phyloP scores from a whole-genome alignment of 805 yeast species.

The Barnettozyma vustinii region DNA sequence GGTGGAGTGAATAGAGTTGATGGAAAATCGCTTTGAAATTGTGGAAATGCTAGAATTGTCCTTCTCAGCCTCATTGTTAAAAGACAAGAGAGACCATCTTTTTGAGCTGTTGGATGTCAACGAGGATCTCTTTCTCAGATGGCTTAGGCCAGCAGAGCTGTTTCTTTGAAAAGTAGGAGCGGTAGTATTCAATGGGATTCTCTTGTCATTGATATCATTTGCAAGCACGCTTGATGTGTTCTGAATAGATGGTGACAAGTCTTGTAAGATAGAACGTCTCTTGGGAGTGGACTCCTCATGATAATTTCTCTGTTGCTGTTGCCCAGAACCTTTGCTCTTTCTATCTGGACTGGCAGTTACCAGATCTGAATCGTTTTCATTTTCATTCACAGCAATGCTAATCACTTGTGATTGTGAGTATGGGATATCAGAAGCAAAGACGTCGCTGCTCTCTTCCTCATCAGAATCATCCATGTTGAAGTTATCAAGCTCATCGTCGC shows the following conservation, averaged over 20 bases:
- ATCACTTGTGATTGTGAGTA: conserved; percentile 18
- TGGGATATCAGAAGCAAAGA: conserved; percentile 16
- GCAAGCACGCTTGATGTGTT: conserved; percentile 9
- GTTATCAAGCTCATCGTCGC: conserved; percentile 18
- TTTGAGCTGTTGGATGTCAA: conserved; percentile 20
- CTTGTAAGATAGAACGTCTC: conserved; percentile 13
- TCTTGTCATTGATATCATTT: conserved; percentile 20
- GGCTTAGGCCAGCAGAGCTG: conserved; percentile 18
- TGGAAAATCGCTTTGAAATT: conserved; percentile 10
- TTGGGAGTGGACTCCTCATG: conserved; percentile 6
- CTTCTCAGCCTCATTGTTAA: conserved; percentile 21
- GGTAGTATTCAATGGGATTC: conserved; percentile 14
- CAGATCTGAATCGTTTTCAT: conserved; percentile 18
- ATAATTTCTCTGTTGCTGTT: conserved; percentile 4
- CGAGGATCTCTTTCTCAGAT: conserved; percentile 21
- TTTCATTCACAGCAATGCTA: conserved; percentile 22
- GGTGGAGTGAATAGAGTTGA: conserved; percentile 6
- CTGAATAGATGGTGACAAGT: conserved; percentile 15
- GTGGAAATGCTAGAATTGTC: conserved; percentile 10
- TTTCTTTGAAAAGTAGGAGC: conserved; percentile 19
- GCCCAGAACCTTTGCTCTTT: conserved; percentile 6
- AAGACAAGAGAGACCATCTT: conserved; percentile 27
- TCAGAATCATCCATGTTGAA: not conserved
- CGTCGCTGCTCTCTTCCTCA: conserved; percentile 8
- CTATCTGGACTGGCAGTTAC: conserved; percentile 16